These are phyloP conservation scores for Diaporthe vaccinii DNA, from an alignment of 2,329 filamentous ascomycete species.

Conservation along the genomic window DNA sequence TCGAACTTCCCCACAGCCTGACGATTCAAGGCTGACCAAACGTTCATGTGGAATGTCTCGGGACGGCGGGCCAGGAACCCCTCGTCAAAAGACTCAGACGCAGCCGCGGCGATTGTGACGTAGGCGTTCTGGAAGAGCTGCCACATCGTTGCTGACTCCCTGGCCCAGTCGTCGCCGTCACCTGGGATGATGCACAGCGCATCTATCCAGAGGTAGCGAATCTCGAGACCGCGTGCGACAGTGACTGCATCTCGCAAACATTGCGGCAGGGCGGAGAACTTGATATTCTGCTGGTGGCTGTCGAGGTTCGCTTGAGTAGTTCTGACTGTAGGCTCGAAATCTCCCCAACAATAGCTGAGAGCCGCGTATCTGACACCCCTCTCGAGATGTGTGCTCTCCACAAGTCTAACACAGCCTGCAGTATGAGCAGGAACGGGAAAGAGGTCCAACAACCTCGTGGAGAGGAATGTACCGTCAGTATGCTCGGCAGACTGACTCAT, in stretches of 20 bases:
- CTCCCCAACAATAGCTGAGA: not conserved
- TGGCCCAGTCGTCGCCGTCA: not conserved
- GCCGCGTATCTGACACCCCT: not conserved
- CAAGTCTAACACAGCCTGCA: not conserved
- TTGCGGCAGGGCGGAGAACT: not conserved
- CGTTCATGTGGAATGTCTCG: not conserved
- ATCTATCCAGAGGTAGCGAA: not conserved
- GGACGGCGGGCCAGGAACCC: not conserved
- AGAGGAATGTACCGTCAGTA: not conserved
- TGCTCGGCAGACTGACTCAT: not conserved
- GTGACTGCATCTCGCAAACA: not conserved
- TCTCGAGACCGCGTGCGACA: not conserved
- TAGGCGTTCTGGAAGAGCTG: not conserved
- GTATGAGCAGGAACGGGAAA: not conserved
- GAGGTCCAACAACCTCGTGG: not conserved
- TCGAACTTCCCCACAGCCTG: not conserved
- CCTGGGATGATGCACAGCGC: not conserved
- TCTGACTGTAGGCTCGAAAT: not conserved
- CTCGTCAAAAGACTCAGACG: not conserved
- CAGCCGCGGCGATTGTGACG: not conserved
- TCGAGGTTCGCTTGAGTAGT: not conserved
- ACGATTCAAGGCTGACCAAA: not conserved
- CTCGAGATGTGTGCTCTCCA: not conserved
- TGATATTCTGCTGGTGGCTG: not conserved
- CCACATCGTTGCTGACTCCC: not conserved